Percentiles rank a stretch among this genome's conserved stretches.
These are phyloP conservation scores for Aspergillus sp. DNA, from an alignment of 2,329 filamentous ascomycete genomes.

Conservation along the genomic window DNA sequence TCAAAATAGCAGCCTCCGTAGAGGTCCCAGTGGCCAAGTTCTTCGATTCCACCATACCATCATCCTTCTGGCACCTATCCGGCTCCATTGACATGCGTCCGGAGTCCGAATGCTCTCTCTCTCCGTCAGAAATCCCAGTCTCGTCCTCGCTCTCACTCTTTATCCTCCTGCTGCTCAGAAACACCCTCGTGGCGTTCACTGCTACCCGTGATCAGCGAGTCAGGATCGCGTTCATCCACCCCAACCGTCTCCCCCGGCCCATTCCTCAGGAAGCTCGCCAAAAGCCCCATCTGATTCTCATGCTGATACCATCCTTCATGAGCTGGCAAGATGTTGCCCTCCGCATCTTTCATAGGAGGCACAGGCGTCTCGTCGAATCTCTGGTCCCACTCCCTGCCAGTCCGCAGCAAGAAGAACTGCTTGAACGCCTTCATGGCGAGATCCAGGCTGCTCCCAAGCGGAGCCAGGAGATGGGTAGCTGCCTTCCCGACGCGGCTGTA, in stretches of 20 bases:
- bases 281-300: conserved; percentile 12
- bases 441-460: conserved; percentile 21
- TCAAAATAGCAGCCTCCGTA: background rate
- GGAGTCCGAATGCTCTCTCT: background rate
- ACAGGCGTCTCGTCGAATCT: conserved; percentile 10
- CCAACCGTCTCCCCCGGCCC: conserved; percentile 1
- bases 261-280: conserved; percentile 14
- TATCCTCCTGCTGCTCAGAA: background rate
- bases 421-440: conserved; percentile 45
- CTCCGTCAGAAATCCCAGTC: background rate
- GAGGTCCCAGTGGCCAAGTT: background rate
- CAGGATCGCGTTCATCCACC: background rate
- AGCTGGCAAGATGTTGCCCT: conserved; percentile 15
- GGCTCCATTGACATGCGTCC: no score
- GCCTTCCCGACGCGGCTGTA: conserved; percentile 25
- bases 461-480: conserved; percentile 23
- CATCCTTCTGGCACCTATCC: no score
- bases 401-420: conserved; percentile 49
- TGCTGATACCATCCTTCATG: conserved; percentile 25
- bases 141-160: background rate
- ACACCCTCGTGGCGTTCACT: background rate
- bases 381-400: conserved; percentile 52
- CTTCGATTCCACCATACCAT: background rate
- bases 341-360: conserved; percentile 13
- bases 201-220: background rate